Percentiles rank a stretch among this genome's conserved stretches.
Evolutionary conservation across 148 eudicot species (phyloP).

Genomic region (Cornus kousa): DNA sequence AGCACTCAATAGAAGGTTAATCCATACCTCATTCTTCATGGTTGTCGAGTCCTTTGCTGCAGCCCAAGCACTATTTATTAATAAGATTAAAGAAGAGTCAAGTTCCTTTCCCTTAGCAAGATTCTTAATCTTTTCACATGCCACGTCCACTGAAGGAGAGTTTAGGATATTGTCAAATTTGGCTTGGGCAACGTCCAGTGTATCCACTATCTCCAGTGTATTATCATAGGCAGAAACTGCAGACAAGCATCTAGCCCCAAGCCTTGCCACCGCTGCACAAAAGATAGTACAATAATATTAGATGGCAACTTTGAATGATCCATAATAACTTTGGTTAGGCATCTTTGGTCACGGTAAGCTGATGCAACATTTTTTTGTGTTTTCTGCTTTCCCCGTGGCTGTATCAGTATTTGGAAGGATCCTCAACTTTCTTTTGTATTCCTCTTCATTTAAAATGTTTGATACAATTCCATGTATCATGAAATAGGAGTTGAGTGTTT

Average conservation of each 20-base stretch:
- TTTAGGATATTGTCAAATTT: constrained; percentile 83
- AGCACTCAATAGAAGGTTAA: not conserved
- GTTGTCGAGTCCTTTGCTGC: constrained; percentile 83
- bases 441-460: not conserved
- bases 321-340: not conserved
- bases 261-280: constrained; percentile 78
- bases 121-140: constrained; percentile 88
- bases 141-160: constrained; percentile 81
- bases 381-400: too few species aligned
- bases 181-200: constrained; percentile 82
- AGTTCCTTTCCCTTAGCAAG: constrained; percentile 93
- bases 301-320: not conserved
- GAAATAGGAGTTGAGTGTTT: not conserved
- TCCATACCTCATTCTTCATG: constrained; percentile 83
- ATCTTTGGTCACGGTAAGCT: too few species aligned
- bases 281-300: constrained; percentile 5
- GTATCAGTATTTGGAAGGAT: not conserved
- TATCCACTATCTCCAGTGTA: constrained; percentile 74
- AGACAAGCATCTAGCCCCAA: constrained; percentile 89
- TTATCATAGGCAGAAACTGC: constrained; percentile 94
- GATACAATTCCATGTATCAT: not conserved
- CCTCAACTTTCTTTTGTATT: not conserved
- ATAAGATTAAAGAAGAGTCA: constrained; percentile 82
- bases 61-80: constrained; percentile 96
- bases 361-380: too few species aligned